Evolutionary conservation across 2,329 filamentous ascomycete genomes (phyloP).

Genomic region (Mycocentrospora acerina): DNA sequence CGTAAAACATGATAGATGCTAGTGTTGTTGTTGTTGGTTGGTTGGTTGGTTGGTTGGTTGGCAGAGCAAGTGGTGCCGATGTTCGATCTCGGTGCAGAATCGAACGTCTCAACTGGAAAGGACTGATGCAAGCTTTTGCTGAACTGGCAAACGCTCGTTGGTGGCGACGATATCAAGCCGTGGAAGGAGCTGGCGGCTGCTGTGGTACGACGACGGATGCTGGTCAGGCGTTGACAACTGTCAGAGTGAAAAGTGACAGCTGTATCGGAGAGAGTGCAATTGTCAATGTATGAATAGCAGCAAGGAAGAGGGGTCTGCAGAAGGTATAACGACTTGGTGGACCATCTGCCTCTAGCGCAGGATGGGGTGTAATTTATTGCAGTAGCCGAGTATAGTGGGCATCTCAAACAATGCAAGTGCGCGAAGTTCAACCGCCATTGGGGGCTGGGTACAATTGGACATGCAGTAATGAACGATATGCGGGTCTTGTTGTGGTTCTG

Average conservation of each 20-base stretch:
- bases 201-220: constrained; percentile 38
- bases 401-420: constrained; percentile 41
- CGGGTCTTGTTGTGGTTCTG: constrained; percentile 47
- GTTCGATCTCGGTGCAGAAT: constrained; percentile 26
- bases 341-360: constrained; percentile 41
- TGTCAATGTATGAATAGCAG: constrained; percentile 36
- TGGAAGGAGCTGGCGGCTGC: constrained; percentile 37
- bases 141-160: constrained; percentile 38
- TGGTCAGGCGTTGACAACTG: constrained; percentile 36
- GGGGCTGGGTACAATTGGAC: constrained; percentile 52
- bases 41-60: too few relatives aligned
- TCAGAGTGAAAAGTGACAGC: constrained; percentile 41
- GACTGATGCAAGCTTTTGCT: constrained; percentile 25
- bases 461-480: constrained; percentile 42
- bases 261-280: constrained; percentile 32
- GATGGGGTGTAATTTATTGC: constrained; percentile 46
- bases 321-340: constrained; percentile 34
- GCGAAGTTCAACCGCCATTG: constrained; percentile 51
- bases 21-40: too few relatives aligned
- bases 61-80: constrained; percentile 27
- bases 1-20: constrained; percentile 44
- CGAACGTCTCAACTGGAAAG: constrained; percentile 24
- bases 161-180: constrained; percentile 31
- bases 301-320: constrained; percentile 43
- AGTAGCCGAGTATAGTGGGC: constrained; percentile 42